Base-by-base conservation (phyloP, 805 yeast species). In the Komagataella phaffii region DNA sequence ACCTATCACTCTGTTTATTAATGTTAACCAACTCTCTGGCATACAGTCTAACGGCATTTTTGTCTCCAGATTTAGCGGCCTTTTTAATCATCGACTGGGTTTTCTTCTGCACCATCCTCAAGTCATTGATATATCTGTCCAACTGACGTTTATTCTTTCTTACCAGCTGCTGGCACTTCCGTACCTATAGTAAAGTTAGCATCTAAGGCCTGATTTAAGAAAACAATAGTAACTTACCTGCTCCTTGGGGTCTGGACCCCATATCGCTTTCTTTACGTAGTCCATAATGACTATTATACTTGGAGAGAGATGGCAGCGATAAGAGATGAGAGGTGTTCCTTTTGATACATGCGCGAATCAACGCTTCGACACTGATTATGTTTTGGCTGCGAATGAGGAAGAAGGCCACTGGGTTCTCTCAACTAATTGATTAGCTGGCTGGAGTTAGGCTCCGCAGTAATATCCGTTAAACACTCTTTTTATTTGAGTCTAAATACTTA, bases 171-270 rank as follows among this genome's bases (percentile, higher is more conserved):
- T 86, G 90, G 58, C 95, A 86, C 57, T 80, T 84, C 52, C 93
- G 70, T 74, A 79, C 81, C 79, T 73, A 47, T 14, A 23, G 7
- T 7, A 3, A 8, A 14, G 50, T 46, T 50, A 46, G 46, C 47
- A 43, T 10, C 18, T 4, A 7, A 17, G 24, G 23, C 7, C n/a
- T 14, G 2, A 30, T 8, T 7, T 24, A 17, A 10, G 7, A 18
- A 14, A 6, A 17, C 7, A 8, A 24, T 44, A 45, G 48, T 19
- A 48, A 14, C 78, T 49, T 65, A 75, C 82, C 60, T 85, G 95
- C 60, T 88, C 98, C 61, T 84, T 83, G 46, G 97, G 96, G 62
- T 90, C 96, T 0, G 98, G 97, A 0, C 99, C 99, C 85, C 95
- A 91, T 44, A 91, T 83, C 3, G 90, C 86, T 63, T 83, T 82